Conservation (phyloP, 768 basidiomycete genomes). For the Psilocybe subaeruginosa region DNA sequence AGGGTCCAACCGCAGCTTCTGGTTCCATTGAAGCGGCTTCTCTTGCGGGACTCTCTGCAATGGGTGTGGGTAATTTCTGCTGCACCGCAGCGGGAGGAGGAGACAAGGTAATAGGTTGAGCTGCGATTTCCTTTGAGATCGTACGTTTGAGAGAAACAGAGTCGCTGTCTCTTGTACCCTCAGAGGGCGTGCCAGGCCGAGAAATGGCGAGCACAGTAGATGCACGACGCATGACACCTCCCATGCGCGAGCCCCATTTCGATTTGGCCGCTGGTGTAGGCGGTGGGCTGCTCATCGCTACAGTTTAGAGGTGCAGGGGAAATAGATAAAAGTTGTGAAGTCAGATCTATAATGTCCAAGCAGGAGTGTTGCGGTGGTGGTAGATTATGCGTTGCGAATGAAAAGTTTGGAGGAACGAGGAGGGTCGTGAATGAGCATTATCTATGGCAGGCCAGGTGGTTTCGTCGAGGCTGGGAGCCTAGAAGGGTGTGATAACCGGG, state of each 20-base stretch:
- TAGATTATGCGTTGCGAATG: slow-evolving; percentile 20
- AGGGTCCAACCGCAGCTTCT: slow-evolving; percentile 32
- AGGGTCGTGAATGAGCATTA: slow-evolving; percentile 29
- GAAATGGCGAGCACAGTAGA: slow-evolving; percentile 55
- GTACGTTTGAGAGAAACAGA: slow-evolving; percentile 24
- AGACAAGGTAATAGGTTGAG: slow-evolving; percentile 15
- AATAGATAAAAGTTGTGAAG: slow-evolving; percentile 17
- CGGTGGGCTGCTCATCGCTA: slow-evolving; percentile 30
- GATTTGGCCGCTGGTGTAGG: slow-evolving; percentile 32
- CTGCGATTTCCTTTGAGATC: slow-evolving; percentile 21
- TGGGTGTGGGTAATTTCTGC: slow-evolving; percentile 54
- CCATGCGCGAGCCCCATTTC: slow-evolving; percentile 60
- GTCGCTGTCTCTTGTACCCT: slow-evolving; percentile 28
- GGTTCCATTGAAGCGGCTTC: slow-evolving; percentile 46
- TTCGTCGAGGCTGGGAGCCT: slow-evolving; percentile 41
- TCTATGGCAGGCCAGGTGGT: slow-evolving; percentile 44
- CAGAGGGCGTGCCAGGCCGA: slow-evolving; percentile 32
- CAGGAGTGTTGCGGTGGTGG: slow-evolving; percentile 9
- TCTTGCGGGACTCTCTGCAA: slow-evolving; percentile 69
- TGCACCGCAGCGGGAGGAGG: slow-evolving; percentile 25
- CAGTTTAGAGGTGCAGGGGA: slow-evolving; percentile 1
- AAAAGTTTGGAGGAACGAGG: slow-evolving; percentile 18
- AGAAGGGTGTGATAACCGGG: slow-evolving; percentile 20
- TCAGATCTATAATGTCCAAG: slow-evolving; percentile 9
- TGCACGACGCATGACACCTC: slow-evolving; percentile 60